Evolutionary conservation across 805 yeast species (phyloP).

Genomic region (Cyberlindnera sargentensis): DNA sequence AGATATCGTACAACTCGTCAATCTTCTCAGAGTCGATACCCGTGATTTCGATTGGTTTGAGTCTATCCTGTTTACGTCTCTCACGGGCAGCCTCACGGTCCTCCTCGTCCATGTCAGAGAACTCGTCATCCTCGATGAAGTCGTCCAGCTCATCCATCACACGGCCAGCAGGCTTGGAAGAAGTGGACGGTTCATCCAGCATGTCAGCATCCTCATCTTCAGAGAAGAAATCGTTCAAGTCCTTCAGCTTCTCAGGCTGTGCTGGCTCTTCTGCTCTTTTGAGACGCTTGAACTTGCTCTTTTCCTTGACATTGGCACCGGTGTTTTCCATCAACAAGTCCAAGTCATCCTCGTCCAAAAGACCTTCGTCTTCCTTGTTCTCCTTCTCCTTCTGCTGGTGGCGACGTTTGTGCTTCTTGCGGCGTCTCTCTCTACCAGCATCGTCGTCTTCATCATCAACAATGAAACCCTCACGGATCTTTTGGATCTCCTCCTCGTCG

Average conservation of each 20-base stretch:
- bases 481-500: conserved; percentile 82
- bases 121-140: conserved; percentile 96
- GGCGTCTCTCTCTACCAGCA: conserved; percentile 35
- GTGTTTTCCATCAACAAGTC: conserved; percentile 87
- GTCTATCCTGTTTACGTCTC: conserved; percentile 40
- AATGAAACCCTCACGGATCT: conserved; percentile 85
- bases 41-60: conserved; percentile 48
- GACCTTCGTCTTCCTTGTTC: conserved; percentile 52
- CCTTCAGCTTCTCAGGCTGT: conserved; percentile 29
- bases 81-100: conserved; percentile 42
- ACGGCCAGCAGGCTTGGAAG: conserved; percentile 21
- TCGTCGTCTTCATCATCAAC: conserved; percentile 87
- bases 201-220: conserved; percentile 32
- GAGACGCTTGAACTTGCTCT: conserved; percentile 66
- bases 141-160: conserved; percentile 85
- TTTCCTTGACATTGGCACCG: conserved; percentile 41
- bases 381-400: conserved; percentile 25
- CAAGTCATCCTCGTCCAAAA: conserved; percentile 90
- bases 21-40: conserved; percentile 81
- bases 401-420: conserved; percentile 31
- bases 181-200: conserved; percentile 3
- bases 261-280: conserved; percentile 59
- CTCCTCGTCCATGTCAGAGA: conserved; percentile 77
- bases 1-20: conserved; percentile 88
- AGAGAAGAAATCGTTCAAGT: conserved; percentile 34